Evolutionary conservation across 2,329 filamentous ascomycete genomes (phyloP), one percentile per base, ranked within the genome.

Genomic region (Graphium sp.): DNA sequence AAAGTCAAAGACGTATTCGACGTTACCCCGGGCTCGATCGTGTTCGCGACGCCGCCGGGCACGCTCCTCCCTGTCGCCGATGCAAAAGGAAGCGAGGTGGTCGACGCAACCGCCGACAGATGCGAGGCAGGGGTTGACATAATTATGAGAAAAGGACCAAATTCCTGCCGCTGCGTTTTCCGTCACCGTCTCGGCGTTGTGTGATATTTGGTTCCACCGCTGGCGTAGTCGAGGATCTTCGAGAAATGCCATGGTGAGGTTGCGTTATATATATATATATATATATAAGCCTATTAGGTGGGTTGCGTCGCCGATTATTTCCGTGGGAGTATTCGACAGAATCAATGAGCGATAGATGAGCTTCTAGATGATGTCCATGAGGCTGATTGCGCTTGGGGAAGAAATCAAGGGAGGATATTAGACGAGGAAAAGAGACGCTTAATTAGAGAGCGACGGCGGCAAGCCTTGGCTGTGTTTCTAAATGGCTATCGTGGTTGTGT

Each of bases 1-100:
- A 49, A 95, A 95, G 50, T 94, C 87, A 47, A 95, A 95, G 43
- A 71, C 85, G 42, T 79, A 70, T 52, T 94, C 85, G 17, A 84
- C 79, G 29, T 72, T 53, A 3, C 69, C 71, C 35, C 56, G 52
- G 15, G 58, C 55, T 7, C 65, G 57, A 13, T 66, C 64, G 24
- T 77, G 67, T 41, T 83, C 73, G 35, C 75, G 61, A 25, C 60
- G 54, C 32, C 81, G 71, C 18, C 80, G 72, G 27, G 72, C 58
- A 33, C 79, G 73, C 45, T 87, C 80, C 40, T 85, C 78, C 31
- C 70, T 69, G 43, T 71, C 72, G 30, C 80, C 77, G 20, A 74
- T 52, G 39, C 82, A 82, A 30, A 74, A 69, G 9, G 71, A 61
- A 24, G 75, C 73, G 40, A 83, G 84, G 47, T 76, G 76, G 34